These are phyloP conservation scores for Entophlyctis helioformis DNA, from an alignment of 192 early-diverging fungal species.

Conservation along the genomic window DNA sequence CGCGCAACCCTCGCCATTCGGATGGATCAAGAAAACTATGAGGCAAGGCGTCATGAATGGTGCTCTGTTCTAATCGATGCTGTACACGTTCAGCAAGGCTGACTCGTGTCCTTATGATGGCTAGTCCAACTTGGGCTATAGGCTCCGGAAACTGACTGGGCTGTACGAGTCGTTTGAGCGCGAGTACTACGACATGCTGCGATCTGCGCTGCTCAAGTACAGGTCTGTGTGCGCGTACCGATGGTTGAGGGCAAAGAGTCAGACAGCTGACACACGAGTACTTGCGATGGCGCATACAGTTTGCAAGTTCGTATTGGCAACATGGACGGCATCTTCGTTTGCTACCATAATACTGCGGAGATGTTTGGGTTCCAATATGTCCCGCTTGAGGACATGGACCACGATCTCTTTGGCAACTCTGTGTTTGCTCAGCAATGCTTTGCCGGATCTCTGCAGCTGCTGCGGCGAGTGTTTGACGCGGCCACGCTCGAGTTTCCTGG, in stretches of 20 bases:
- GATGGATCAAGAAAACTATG: constrained; percentile 66
- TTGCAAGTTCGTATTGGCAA: constrained; percentile 86
- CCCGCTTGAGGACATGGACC: constrained; percentile 70
- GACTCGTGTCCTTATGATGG: neutral
- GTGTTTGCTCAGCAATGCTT: constrained; percentile 63
- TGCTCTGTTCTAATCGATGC: no score
- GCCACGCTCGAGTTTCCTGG: no score
- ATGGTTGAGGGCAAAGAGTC: no score
- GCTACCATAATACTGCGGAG: constrained; percentile 80
- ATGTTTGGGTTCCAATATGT: constrained; percentile 96
- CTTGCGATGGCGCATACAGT: no score
- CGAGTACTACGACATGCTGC: constrained; percentile 88
- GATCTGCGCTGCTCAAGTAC: constrained; percentile 83
- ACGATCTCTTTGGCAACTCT: constrained; percentile 56
- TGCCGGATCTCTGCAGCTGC: constrained; percentile 40
- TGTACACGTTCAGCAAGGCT: no score
- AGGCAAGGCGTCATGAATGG: no score
- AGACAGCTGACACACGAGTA: neutral
- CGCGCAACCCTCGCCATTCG: constrained; percentile 72
- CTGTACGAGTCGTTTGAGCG: constrained; percentile 73
- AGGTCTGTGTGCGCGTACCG: no score
- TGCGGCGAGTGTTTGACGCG: constrained; percentile 52
- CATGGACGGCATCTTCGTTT: constrained; percentile 92
- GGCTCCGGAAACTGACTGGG: constrained; percentile 52
- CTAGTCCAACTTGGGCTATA: constrained; percentile 51